phyloP scores from a whole-genome alignment of 2,329 filamentous ascomycete species.

The Trichoderma sp. region DNA sequence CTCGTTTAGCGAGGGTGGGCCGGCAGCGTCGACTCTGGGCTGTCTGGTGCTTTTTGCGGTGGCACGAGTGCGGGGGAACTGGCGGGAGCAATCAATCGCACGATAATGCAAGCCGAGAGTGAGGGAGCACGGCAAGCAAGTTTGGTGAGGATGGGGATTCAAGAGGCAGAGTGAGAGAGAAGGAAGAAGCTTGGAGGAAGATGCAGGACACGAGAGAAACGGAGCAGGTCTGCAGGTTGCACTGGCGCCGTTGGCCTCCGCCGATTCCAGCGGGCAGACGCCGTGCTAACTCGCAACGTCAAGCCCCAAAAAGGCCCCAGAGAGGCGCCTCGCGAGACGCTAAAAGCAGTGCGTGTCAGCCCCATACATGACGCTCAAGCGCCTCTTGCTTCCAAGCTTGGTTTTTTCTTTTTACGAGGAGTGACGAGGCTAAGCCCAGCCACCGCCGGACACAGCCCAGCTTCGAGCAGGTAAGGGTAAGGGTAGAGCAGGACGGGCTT shows the following conservation, averaged over 20 bases:
- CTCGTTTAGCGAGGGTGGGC: slow-evolving; percentile 21
- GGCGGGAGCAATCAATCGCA: slow-evolving; percentile 8
- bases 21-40: slow-evolving; percentile 3
- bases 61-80: slow-evolving; percentile 9
- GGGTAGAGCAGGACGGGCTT: not conserved
- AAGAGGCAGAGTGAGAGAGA: not conserved
- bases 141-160: not conserved
- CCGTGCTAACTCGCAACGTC: slow-evolving; percentile 2
- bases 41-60: not conserved
- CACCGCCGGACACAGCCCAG: slow-evolving; percentile 23
- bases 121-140: not conserved
- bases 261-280: slow-evolving; percentile 6
- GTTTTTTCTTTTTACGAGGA: slow-evolving; percentile 2
- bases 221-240: not conserved
- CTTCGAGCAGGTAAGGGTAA: no score
- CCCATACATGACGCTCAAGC: slow-evolving; percentile 15
- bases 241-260: slow-evolving; percentile 1
- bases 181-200: not conserved
- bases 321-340: slow-evolving; percentile 21
- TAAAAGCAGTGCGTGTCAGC: slow-evolving; percentile 18
- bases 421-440: slow-evolving; percentile 14
- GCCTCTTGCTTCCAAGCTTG: no score
- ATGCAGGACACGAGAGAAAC: not conserved
- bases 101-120: not conserved
- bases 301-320: not conserved